A percentile compares a stretch with the other conserved stretches of the same genome.
These are phyloP conservation scores for Naganishia sp. DNA, from an alignment of 1,284 basidiomycete genomes.

Conservation along the genomic window DNA sequence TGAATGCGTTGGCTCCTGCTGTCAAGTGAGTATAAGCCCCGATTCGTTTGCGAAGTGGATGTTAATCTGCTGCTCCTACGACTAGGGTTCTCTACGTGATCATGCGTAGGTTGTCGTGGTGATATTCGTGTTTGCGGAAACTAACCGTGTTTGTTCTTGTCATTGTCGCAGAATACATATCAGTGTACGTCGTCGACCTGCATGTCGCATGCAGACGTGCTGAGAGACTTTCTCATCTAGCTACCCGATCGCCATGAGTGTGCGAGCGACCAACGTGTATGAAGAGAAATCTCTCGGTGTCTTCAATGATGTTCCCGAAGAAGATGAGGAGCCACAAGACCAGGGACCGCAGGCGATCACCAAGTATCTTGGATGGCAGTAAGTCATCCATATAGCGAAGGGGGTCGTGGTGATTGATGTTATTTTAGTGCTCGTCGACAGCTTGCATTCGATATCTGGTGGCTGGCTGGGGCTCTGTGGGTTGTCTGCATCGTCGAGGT, in stretches of 20 bases:
- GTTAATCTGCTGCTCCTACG: conserved; percentile 37
- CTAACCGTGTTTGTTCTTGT: background rate
- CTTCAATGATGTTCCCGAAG: conserved; percentile 61
- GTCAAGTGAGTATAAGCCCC: conserved; percentile 66
- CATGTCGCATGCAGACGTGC: background rate
- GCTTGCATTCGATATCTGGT: conserved; percentile 92
- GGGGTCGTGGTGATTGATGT: background rate
- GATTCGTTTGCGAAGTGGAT: conserved; percentile 34
- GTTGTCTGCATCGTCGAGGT: conserved; percentile 86
- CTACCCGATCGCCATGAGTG: conserved; percentile 64
- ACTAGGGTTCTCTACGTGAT: conserved; percentile 75
- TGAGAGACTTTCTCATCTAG: conserved; percentile 33
- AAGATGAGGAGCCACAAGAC: conserved; percentile 57
- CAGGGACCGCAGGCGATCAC: conserved; percentile 51
- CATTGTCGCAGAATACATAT: conserved; percentile 50
- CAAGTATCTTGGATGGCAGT: conserved; percentile 54
- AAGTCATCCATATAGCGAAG: conserved; percentile 29
- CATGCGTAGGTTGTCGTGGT: conserved; percentile 66
- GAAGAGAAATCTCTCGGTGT: conserved; percentile 85
- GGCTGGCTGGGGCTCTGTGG: conserved; percentile 74
- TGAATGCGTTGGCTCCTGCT: conserved; percentile 74
- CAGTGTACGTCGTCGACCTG: conserved; percentile 53
- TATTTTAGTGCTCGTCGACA: conserved; percentile 66
- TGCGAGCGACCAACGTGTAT: conserved; percentile 98
- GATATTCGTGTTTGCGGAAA: background rate